phyloP scores from a whole-genome alignment of 352 stramenopile species.

The Phytophthora ramorum region DNA sequence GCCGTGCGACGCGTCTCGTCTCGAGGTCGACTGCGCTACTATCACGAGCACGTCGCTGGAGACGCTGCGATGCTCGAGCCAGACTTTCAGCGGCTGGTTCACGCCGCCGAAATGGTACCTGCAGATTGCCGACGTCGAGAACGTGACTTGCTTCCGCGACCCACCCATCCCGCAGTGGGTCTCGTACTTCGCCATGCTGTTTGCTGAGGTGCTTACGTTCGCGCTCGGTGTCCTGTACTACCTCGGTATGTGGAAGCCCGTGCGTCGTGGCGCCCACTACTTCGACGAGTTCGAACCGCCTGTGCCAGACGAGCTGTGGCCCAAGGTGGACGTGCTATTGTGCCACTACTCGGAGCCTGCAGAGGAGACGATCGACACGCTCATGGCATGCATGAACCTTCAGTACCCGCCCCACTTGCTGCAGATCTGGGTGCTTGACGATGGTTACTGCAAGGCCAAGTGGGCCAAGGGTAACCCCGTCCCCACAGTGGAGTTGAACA shows the following conservation, averaged over 20 bases:
- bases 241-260: constrained; percentile 89
- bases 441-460: constrained; percentile 88
- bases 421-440: constrained; percentile 86
- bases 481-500: constrained; percentile 81
- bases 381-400: constrained; percentile 90
- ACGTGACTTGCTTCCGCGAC: constrained; percentile 80
- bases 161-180: constrained; percentile 83
- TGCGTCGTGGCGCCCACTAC: constrained; percentile 87
- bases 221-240: constrained; percentile 84
- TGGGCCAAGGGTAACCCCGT: constrained; percentile 79
- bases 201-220: constrained; percentile 77
- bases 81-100: constrained; percentile 77
- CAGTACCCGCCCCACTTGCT: constrained; percentile 87
- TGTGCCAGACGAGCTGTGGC: constrained; percentile 84
- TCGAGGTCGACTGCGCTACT: constrained; percentile 61
- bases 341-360: constrained; percentile 88
- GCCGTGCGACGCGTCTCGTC: constrained; percentile 69
- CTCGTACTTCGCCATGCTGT: constrained; percentile 81
- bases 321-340: constrained; percentile 85
- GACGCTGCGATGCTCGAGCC: constrained; percentile 45
- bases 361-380: constrained; percentile 86
- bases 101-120: constrained; percentile 78
- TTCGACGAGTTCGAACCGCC: constrained; percentile 87
- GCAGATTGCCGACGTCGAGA: constrained; percentile 64
- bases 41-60: constrained; percentile 70